Evolutionary conservation across 306 rosid species (phyloP).

Genomic region (Cicer pinnatifidum): DNA sequence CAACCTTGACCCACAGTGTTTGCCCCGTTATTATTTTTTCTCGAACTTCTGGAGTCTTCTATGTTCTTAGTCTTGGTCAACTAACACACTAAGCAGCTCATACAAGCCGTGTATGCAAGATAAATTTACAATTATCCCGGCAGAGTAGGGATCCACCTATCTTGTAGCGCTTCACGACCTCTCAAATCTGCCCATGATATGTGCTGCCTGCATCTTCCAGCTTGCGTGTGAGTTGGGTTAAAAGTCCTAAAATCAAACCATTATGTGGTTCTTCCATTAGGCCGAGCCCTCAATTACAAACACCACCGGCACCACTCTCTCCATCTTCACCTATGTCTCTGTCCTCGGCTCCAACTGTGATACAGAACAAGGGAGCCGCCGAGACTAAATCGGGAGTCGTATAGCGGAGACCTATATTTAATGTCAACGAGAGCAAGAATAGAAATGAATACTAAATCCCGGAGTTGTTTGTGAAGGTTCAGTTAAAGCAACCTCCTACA

Average conservation of each 20-base stretch:
- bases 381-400: too few relatives aligned
- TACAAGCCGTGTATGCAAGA: not conserved
- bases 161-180: not conserved
- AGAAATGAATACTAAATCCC: too few relatives aligned
- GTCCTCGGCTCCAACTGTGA: not conserved
- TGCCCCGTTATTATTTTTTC: not conserved
- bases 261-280: not conserved
- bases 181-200: not conserved
- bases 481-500: conserved; percentile 14
- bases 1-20: not conserved
- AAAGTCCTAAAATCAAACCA: not conserved
- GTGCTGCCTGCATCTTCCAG: not conserved
- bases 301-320: not conserved
- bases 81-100: not conserved
- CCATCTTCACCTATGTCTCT: not conserved
- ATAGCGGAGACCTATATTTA: too few relatives aligned
- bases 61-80: not conserved
- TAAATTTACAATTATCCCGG: not conserved
- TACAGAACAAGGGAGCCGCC: too few relatives aligned
- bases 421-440: too few relatives aligned
- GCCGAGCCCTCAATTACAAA: not conserved
- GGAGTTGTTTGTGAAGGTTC: conserved; percentile 20
- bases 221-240: not conserved
- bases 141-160: not conserved
- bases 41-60: not conserved